Evolutionary conservation across 2,329 filamentous ascomycete genomes (phyloP).

Genomic region (Fusarium marasasianum): DNA sequence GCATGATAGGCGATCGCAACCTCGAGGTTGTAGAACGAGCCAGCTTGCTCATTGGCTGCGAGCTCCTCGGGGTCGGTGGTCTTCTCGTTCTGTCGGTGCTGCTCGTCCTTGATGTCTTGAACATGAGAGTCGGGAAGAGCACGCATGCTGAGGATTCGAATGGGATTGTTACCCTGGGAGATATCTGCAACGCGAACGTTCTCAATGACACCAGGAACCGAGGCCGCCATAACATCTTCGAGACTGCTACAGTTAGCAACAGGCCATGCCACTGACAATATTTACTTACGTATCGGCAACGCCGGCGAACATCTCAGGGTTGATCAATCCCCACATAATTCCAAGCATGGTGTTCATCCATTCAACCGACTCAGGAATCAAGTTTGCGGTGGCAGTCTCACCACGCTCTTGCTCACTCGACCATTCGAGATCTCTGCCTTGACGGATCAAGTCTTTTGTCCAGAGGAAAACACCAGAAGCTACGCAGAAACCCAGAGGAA

Average conservation of each 20-base stretch:
- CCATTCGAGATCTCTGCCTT: slow-evolving; percentile 88
- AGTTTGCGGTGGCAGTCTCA: slow-evolving; percentile 84
- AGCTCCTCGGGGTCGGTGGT: slow-evolving; percentile 87
- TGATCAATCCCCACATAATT: slow-evolving; percentile 89
- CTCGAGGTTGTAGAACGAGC: slow-evolving; percentile 93
- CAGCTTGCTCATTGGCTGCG: slow-evolving; percentile 88
- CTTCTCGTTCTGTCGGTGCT: slow-evolving; percentile 80
- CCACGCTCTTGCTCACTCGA: slow-evolving; percentile 85
- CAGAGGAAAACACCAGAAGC: slow-evolving; percentile 85
- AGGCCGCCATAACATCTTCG: slow-evolving; percentile 93
- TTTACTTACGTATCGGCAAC: slow-evolving; percentile 79
- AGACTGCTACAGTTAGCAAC: slow-evolving; percentile 43
- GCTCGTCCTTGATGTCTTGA: slow-evolving; percentile 81
- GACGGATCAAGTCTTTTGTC: slow-evolving; percentile 86
- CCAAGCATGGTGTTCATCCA: slow-evolving; percentile 94
- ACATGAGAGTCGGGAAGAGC: slow-evolving; percentile 84
- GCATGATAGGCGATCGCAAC: slow-evolving; percentile 92
- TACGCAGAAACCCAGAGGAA: slow-evolving; percentile 77
- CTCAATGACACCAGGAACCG: slow-evolving; percentile 88
- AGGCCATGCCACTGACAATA: accelerated
- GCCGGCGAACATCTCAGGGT: slow-evolving; percentile 93
- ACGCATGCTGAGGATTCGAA: slow-evolving; percentile 87
- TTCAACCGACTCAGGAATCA: slow-evolving; percentile 91
- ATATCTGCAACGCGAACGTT: slow-evolving; percentile 96
- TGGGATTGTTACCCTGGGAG: slow-evolving; percentile 89